Evolutionary conservation across 148 eudicot species (phyloP), one percentile per base, ranked within the genome.

Genomic region (Diospyros lotus): DNA sequence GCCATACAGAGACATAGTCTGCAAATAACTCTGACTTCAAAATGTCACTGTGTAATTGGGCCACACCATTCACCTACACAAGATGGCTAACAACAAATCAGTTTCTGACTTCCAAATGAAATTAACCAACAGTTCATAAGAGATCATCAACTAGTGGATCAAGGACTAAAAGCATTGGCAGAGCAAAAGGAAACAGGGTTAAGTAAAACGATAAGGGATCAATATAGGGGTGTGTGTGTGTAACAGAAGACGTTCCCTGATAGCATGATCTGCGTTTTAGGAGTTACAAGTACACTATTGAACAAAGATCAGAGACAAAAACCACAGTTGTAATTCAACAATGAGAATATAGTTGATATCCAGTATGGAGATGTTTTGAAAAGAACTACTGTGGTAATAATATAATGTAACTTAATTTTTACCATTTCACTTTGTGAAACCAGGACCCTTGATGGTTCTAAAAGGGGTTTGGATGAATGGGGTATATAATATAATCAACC

Each of bases 1-100:
- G 99, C 99, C 99, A 96, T 81, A 93, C 79, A 45, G 96, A 90
- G 63, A 93, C 97, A 80, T 92, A 95, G 80, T 95, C 97, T 70
- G 93, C 91, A 88, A 95, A 95, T 55, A 95, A 83, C 77, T 95
- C 99, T 61, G 93, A 58, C 77, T 81, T 92, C 58, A 95, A 85
- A 75, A 95, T 95, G 86, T 95, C 97, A 85, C 99, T 95, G 82
- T 95, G 99, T 73, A 95, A 76, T 86, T 95, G 94, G 71, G 99
- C 99, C 66, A 95, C 99, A 70, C 99, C 99, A 79, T 95, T 95
- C 68, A 95, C 99, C 99, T 95, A 88, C 78, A 80, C n/a, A 73
- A 43, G 69, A 72, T 43, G 71, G 65, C 53, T 15, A 77, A 38
- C 18, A 64, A 40, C 43, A 71, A 76, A 58, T 17, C 67, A 59